phyloP scores from a whole-genome alignment of 108 stramenopile genomes.

The Schizochytrium sp. region DNA sequence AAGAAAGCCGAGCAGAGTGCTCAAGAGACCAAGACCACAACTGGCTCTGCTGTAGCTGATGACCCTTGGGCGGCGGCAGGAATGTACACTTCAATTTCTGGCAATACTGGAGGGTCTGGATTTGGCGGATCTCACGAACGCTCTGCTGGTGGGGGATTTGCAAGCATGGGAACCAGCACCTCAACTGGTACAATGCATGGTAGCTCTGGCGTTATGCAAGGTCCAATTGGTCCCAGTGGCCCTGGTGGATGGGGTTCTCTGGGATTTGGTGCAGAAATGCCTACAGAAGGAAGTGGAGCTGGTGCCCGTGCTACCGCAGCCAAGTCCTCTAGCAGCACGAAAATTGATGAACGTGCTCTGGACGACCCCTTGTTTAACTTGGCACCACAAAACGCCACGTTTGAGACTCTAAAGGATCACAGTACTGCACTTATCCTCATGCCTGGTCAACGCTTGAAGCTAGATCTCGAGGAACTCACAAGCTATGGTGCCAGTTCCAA shows the following conservation, averaged over 20 bases:
- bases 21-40: slow-evolving; percentile 28
- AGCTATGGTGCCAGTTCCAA: slow-evolving; percentile 48
- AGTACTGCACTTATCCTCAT: slow-evolving; percentile 62
- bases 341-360: background rate
- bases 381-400: slow-evolving; percentile 55
- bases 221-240: background rate
- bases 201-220: background rate
- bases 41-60: slow-evolving; percentile 6
- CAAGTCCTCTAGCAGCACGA: background rate
- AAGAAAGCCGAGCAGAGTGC: slow-evolving; percentile 54
- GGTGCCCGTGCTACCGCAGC: background rate
- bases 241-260: background rate
- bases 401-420: slow-evolving; percentile 65
- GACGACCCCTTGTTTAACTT: slow-evolving; percentile 51
- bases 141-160: background rate
- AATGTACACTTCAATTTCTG: slow-evolving; percentile 15
- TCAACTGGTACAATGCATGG: background rate
- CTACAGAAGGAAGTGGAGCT: background rate
- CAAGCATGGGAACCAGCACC: background rate
- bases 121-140: background rate
- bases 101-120: background rate
- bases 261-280: background rate
- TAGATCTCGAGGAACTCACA: slow-evolving; percentile 60
- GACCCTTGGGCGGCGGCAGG: background rate
- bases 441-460: slow-evolving; percentile 62